Evolutionary conservation across 495 filamentous ascomycete species (phyloP).

Genomic region (Evernia prunastri): DNA sequence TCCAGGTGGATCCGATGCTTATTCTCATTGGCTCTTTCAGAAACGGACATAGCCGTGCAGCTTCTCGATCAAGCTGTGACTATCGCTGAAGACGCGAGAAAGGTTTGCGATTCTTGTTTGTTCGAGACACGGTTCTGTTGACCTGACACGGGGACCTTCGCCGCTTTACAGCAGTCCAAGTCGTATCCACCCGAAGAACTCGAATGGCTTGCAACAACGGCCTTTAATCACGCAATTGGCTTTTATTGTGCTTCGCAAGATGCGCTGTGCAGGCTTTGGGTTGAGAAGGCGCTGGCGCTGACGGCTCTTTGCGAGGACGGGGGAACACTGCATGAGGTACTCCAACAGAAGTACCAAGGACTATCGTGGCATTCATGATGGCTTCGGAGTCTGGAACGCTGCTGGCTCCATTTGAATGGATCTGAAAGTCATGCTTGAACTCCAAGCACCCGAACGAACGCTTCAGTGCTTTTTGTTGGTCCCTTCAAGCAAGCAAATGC

Average conservation of each 20-base stretch:
- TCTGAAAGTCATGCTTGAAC: background rate
- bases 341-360: slow-evolving; percentile 49
- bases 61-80: slow-evolving; percentile 52
- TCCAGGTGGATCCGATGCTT: slow-evolving; percentile 68
- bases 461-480: background rate
- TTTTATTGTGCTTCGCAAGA: slow-evolving; percentile 54
- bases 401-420: background rate
- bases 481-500: background rate
- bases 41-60: slow-evolving; percentile 39
- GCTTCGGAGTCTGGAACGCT: background rate
- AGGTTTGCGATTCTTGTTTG: slow-evolving; percentile 12
- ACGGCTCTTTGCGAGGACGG: slow-evolving; percentile 50
- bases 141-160: background rate
- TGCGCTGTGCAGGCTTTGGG: slow-evolving; percentile 56
- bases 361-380: slow-evolving; percentile 40
- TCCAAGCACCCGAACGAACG: background rate
- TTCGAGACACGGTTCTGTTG: background rate
- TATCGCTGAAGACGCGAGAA: slow-evolving; percentile 38
- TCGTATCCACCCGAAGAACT: slow-evolving; percentile 64
- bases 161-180: slow-evolving; percentile 21
- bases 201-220: slow-evolving; percentile 64
- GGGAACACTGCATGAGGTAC: slow-evolving; percentile 42
- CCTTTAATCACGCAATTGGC: slow-evolving; percentile 74
- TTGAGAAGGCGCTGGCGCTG: slow-evolving; percentile 56
- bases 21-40: slow-evolving; percentile 55